Evolutionary conservation across 208 protist genomes (phyloP).

Genomic region (Leishmania tarentolae): DNA sequence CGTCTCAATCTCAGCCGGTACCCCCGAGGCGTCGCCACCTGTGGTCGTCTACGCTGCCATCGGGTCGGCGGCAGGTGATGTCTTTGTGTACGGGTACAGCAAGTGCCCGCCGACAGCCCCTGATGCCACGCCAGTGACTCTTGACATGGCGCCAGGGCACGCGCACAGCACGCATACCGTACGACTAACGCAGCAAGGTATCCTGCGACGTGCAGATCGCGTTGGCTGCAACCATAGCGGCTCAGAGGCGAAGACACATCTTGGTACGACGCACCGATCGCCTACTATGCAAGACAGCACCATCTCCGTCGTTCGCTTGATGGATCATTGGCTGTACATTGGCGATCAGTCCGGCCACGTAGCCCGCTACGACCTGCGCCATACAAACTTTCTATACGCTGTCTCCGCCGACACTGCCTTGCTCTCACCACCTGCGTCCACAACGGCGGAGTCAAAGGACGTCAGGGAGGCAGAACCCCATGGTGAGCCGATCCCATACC

Average conservation of each 20-base stretch:
- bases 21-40: background rate
- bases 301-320: conserved; percentile 19
- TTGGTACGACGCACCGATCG: background rate
- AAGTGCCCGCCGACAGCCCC: conserved; percentile 6
- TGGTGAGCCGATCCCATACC: background rate
- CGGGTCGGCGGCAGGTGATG: conserved; percentile 22
- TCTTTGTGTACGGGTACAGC: conserved; percentile 26
- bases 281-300: background rate
- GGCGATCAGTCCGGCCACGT: conserved; percentile 28
- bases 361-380: conserved; percentile 26
- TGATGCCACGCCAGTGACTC: conserved; percentile 12
- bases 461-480: background rate
- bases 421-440: background rate
- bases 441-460: background rate
- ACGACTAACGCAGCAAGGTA: conserved; percentile 7
- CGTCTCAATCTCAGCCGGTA: background rate
- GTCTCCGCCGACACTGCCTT: background rate
- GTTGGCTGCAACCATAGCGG: background rate
- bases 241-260: background rate
- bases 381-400: conserved; percentile 6
- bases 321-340: conserved; percentile 31
- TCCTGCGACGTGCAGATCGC: conserved; percentile 15
- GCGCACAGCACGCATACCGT: conserved; percentile 10
- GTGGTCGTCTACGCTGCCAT: conserved; percentile 20
- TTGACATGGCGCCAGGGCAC: background rate